Evolutionary conservation across 345 rosid species (phyloP), one percentile per base, ranked within the genome.

Genomic region (Arabis hirsuta): DNA sequence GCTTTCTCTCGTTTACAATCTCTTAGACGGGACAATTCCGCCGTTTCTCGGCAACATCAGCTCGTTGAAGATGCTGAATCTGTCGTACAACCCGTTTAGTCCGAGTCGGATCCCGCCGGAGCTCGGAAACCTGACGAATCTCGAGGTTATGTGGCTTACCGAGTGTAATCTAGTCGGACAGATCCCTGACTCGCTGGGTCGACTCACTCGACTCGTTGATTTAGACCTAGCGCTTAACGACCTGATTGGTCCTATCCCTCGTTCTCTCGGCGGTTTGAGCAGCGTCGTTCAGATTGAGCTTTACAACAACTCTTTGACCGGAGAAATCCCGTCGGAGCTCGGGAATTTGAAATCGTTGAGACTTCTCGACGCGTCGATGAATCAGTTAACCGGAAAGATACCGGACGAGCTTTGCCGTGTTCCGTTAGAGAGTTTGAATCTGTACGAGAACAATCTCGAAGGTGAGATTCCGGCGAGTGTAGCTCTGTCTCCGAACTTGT

Each of bases 61-160:
- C 24, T 74, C 88, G 9, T 73, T 96, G 6, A 92, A 64, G 74
- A 87, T 81, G 99, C 71, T 96, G 16, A 96, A 96, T 43, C 65
- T 96, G 29, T 90, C 97, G 1, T 96, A 92, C 50, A 96, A 96
- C 75, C 95, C 98, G 62, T 92, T 96, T 71, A 38, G 76, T 0
- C 89, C 90, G 5, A 83, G 95, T 63, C 88, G 80, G 76, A 82
- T 96, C 65, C 99, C 99, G 55, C 81, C 86, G 77, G 97, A 90
- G 85, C 58, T 96, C 19, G 99, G 98, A 1, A 90, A 96, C 76
- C 63, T 96, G 74, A 80, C 87, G 41, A 82, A 87, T 50, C 77
- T 96, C 55, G 91, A 96, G 84, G 82, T 92, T 57, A 76, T 96
- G 78, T 96, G 99, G 99, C 87, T 96, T 8, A 92, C 90, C 0